Percentiles rank a stretch among this genome's conserved stretches.
Conservation (phyloP, 2,329 filamentous ascomycete species). For the Neoarthrinium moseri region DNA sequence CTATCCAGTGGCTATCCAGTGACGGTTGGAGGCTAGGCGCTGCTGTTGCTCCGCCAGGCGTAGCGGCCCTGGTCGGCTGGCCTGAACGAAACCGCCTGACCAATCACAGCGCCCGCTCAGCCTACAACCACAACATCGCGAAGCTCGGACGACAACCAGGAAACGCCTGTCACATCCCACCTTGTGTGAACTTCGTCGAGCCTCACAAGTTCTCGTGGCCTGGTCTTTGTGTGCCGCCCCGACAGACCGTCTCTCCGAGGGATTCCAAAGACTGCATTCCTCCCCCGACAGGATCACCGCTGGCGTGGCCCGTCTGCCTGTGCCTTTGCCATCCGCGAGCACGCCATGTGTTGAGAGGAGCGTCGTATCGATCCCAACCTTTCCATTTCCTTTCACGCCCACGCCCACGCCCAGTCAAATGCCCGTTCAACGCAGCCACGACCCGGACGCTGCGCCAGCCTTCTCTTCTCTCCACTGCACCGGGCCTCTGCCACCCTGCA, state of each 20-base stretch:
- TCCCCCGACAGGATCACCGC: too few relatives aligned
- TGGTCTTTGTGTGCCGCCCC: neutral
- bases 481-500: neutral
- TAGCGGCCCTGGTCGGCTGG: conserved; percentile 15
- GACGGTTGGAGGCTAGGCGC: conserved; percentile 19
- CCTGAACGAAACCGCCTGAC: conserved; percentile 18
- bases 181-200: neutral
- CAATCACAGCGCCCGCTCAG: conserved; percentile 32
- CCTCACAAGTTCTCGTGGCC: neutral
- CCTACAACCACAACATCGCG: conserved; percentile 42
- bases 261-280: too few relatives aligned
- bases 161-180: conserved; percentile 12
- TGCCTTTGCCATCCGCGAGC: neutral
- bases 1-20: neutral
- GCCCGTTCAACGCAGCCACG: conserved; percentile 4
- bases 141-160: conserved; percentile 19
- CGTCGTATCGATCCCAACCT: conserved; percentile 3
- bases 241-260: too few relatives aligned
- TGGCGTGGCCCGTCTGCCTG: too few relatives aligned
- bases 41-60: conserved; percentile 34
- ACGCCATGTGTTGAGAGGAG: conserved; percentile 1
- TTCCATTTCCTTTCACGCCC: neutral
- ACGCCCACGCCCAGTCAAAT: neutral
- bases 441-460: conserved; percentile 1
- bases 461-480: neutral